Base-by-base conservation (phyloP, 78 protist genomes). In the Dictyostelium purpureum region DNA sequence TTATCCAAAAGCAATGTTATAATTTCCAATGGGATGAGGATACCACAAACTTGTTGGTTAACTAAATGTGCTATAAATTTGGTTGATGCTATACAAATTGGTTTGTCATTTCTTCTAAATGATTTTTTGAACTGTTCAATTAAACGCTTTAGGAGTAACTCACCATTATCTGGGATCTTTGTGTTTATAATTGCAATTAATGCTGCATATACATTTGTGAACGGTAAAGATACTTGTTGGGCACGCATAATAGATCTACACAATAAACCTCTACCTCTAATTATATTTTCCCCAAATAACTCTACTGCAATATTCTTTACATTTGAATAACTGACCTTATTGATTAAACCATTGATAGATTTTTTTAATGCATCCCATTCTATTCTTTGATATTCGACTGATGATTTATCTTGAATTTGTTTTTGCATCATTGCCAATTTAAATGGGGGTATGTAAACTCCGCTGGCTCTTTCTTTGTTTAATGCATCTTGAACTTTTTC, bases 141-240 rank as follows among this genome's bases (percentile, higher is more conserved):
- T 0, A 96, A 79, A n/a, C 99, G 92, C 63, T 94, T 96, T 26
- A 98, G 40, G 21, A 98, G 31, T 1, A 98, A 93, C 69, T 97
- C 97, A 0, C 99, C 99, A 19, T 89, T 45, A 33, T 95, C 99
- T 2, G 99, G 99, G 38, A 99, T 63, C 88, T 97, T 96, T 1
- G 99, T 94, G 94, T 99, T 99, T 70, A 99, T 42, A 6, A 98
- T 88, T 4, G 99, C 98, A 6, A 96, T 57, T 21, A 99, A 66
- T 24, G 99, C 99, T 0, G 99, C 98, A 74, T 97, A 99, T 24
- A 99, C 98, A 89, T 85, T 75, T 11, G 99, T 94, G 90, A 98
- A 98, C 31, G 26, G 56, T 9, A 99, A 98, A 24, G 99, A 94
- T 18, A 98, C 97, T 10, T 74, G 43, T 77, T 98, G 98, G 0